Evolutionary conservation across 352 stramenopile genomes (phyloP).

Genomic region (Blastocystis sp.): DNA sequence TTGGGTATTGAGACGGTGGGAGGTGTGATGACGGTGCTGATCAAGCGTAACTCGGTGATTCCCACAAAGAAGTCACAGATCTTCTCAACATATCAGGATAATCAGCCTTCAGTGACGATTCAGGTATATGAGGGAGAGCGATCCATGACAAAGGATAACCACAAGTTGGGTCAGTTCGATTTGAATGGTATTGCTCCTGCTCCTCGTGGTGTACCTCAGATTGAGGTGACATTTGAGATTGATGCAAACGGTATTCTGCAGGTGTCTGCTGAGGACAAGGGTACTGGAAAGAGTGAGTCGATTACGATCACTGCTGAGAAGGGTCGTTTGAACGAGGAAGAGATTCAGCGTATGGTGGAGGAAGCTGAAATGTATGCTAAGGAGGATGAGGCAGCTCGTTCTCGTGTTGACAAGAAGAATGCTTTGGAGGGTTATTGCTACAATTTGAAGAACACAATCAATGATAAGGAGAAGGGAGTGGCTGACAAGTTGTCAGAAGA

Average conservation of each 20-base stretch:
- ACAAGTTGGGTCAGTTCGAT: constrained; percentile 96
- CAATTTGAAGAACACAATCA: constrained; percentile 84
- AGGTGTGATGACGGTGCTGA: constrained; percentile 98
- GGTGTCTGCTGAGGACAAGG: no score
- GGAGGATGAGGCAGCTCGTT: constrained; percentile 85
- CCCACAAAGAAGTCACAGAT: constrained; percentile 97
- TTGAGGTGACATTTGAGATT: constrained; percentile 97
- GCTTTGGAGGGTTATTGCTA: constrained; percentile 90
- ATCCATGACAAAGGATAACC: constrained; percentile 98
- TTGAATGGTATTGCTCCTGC: constrained; percentile 90
- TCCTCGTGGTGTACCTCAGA: constrained; percentile 92
- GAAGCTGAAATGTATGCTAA: constrained; percentile 96
- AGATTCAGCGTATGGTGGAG: constrained; percentile 97
- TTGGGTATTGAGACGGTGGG: no score
- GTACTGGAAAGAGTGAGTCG: no score
- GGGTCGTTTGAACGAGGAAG: constrained; percentile 90
- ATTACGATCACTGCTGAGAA: constrained; percentile 98
- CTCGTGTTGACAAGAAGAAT: constrained; percentile 90
- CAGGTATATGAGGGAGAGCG: constrained; percentile 97
- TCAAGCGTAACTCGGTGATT: constrained; percentile 94
- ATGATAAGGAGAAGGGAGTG: constrained; percentile 85
- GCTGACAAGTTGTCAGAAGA: constrained; percentile 88
- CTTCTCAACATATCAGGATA: constrained; percentile 98
- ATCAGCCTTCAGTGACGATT: constrained; percentile 85
- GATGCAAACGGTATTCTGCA: no score